Base-by-base conservation (phyloP, 2,329 filamentous ascomycete genomes). In the Diplocarpon mali region DNA sequence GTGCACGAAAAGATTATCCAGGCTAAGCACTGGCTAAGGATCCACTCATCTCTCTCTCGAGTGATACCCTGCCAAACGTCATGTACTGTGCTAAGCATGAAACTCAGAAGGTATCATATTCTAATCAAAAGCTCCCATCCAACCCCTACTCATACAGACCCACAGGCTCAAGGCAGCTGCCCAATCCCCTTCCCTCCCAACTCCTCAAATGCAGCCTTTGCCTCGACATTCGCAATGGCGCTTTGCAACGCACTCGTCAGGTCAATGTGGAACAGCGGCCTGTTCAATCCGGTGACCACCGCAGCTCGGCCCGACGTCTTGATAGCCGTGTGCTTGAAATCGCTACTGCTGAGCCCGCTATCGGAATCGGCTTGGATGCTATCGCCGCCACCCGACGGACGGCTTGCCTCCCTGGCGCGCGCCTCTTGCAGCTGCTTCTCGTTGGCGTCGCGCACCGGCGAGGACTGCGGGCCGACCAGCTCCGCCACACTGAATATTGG, bases 401-500 rank as follows among this genome's bases (percentile, higher is more conserved):
- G 34, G 27, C 53, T 47, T 1, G 44, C 34, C 28, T 55, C 56
- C 9, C 35, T 37, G 3, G 48, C 50, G 6, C 48, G 37, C 10
- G 56, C 53, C 17, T 58, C 53, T 9, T 57, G 53, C 3, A 59
- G 53, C 13, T 66, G 65, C 47, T 68, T 72, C 58, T 77, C 72
- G 59, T 7, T 83, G 82, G 42, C 74, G 72, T 20, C 72, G 67
- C 20, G 72, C 67, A 56, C 89, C 82, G 0, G 84, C 85, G 7
- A 70, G 69, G 0, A 77, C 77, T 1, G 83, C 82, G 0, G 84
- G 84, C 87, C 83, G 50, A 86, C 79, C 52, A 93, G 79, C 60
- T 95, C 87, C 2, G 90, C 86, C 16, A 96, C 87, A 59, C 79
- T 88, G 70, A 95, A 96, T 53, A 96, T 88, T n/a, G 88, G 85